Base-by-base conservation (phyloP, 306 rosid genomes). In the Vigna angularis region DNA sequence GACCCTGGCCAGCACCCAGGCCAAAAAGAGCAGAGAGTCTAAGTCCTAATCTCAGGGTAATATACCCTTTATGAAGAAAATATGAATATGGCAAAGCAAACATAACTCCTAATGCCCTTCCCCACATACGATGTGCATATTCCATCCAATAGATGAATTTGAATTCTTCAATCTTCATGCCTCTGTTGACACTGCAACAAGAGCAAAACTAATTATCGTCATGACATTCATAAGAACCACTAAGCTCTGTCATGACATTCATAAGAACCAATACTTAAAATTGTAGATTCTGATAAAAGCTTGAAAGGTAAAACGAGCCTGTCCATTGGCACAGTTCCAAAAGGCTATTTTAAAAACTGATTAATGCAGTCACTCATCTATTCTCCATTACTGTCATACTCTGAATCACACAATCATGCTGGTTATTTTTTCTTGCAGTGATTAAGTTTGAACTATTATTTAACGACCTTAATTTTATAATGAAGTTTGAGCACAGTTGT, bases 41-140 rank as follows among this genome's bases (percentile, higher is more conserved):
- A 70, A 87, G 68, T 78, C 97, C 98, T 81, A 91, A 91, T 58
- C 85, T 81, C 79, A 94, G 2, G 72, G 98, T 90, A 58, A 94
- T 92, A 80, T 92, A 94, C 32, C 97, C 90, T 72, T 92, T 92
- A 62, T 84, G 93, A 59, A 92, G 96, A 86, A 94, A 94, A 83
- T 92, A 92, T 24, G 95, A 92, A 84, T 90, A 94, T n/a, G 98
- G 97, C 83, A 92, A 87, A 30, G 90, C 96, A 81, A 94, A 94
- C 88, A 92, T 87, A 65, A 90, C 16, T 56, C 97, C 98, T 55
- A 91, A 68, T 16, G 86, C 94, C 86, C 98, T 93, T 79, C 98
- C 98, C 98, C 98, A 91, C 98, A 93, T 93, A 20, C 98, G 93
- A 85, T 93, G 98, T 73, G 95, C 97, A 79, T 93, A 93, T 58